Percentiles rank a stretch among this genome's conserved stretches.
phyloP scores from a whole-genome alignment of 1,284 basidiomycete species.

The Somion occarium region DNA sequence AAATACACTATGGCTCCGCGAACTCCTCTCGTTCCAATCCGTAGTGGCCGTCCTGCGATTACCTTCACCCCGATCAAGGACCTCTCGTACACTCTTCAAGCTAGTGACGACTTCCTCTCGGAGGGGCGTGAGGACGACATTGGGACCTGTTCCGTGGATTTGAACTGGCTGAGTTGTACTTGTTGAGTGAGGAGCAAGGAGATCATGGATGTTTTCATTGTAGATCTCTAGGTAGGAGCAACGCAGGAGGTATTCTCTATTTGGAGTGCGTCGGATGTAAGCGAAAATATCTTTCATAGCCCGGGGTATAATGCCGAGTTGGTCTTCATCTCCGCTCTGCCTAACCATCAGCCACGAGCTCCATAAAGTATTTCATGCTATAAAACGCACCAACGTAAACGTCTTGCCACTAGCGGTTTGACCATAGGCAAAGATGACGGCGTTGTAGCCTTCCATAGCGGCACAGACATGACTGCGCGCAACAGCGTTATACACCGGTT shows the following conservation, averaged over 20 bases:
- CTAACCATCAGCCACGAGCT: conserved; percentile 11
- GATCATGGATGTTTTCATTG: conserved; percentile 89
- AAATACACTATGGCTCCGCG: conserved; percentile 91
- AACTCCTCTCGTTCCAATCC: conserved; percentile 96
- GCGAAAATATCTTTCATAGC: conserved; percentile 85
- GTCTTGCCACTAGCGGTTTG: conserved; percentile 92
- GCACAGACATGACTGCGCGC: conserved; percentile 86
- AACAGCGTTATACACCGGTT: conserved; percentile 78
- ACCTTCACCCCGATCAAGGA: conserved; percentile 82
- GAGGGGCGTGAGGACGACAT: conserved; percentile 66
- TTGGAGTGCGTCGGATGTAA: conserved; percentile 65
- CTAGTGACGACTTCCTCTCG: conserved; percentile 91
- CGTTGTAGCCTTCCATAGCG: conserved; percentile 96
- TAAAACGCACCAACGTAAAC: conserved; percentile 66
- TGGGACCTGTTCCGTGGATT: conserved; percentile 57
- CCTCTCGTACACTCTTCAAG: conserved; percentile 79
- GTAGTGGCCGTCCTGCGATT: conserved; percentile 91
- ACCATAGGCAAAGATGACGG: conserved; percentile 92
- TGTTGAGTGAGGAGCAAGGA: conserved; percentile 72
- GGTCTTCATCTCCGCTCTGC: conserved; percentile 67
- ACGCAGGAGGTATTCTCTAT: conserved; percentile 89
- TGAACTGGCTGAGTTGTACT: conserved; percentile 61
- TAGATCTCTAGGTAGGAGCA: conserved; percentile 97
- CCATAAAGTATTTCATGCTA: background rate
- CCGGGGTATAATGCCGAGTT: conserved; percentile 93